These are phyloP conservation scores for Entomortierella lignicola DNA, from an alignment of 192 early-diverging fungal species.

Conservation along the genomic window DNA sequence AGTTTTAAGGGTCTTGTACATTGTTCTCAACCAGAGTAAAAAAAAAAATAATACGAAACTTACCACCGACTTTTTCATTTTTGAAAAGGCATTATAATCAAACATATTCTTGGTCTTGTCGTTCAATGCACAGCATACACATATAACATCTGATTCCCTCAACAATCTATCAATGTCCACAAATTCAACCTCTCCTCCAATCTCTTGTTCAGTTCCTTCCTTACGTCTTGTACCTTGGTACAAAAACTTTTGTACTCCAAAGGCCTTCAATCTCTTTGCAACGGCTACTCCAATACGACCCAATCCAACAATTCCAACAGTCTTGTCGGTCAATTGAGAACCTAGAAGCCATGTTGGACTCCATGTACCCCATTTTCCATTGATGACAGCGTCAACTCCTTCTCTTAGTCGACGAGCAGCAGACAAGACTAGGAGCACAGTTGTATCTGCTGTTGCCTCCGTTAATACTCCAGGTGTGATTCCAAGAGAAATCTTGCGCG, in stretches of 20 bases:
- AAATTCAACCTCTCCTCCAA: constrained; percentile 67
- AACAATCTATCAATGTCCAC: constrained; percentile 63
- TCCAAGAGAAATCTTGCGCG: constrained; percentile 71
- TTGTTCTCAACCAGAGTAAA: no score
- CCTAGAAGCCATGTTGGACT: constrained; percentile 75
- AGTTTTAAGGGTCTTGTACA: no score
- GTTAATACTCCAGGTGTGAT: constrained; percentile 91
- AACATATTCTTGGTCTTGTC: constrained; percentile 79
- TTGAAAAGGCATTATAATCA: constrained; percentile 67
- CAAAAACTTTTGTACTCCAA: constrained; percentile 73
- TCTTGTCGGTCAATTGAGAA: constrained; percentile 79
- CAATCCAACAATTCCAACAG: constrained; percentile 86
- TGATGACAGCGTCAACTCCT: constrained; percentile 38
- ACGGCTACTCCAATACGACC: constrained; percentile 87
- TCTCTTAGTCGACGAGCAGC: constrained; percentile 76
- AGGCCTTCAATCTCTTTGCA: constrained; percentile 74
- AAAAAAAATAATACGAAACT: constrained; percentile 23
- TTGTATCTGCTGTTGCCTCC: constrained; percentile 87
- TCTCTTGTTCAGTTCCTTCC: constrained; percentile 46
- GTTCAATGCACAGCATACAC: constrained; percentile 80
- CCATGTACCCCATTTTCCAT: constrained; percentile 70
- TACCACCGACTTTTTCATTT: constrained; percentile 76
- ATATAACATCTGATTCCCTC: constrained; percentile 74
- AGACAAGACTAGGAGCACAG: constrained; percentile 79
- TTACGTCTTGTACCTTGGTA: constrained; percentile 72